phyloP scores from a whole-genome alignment of 257 asterid genomes.

The Pogostemon cablin region DNA sequence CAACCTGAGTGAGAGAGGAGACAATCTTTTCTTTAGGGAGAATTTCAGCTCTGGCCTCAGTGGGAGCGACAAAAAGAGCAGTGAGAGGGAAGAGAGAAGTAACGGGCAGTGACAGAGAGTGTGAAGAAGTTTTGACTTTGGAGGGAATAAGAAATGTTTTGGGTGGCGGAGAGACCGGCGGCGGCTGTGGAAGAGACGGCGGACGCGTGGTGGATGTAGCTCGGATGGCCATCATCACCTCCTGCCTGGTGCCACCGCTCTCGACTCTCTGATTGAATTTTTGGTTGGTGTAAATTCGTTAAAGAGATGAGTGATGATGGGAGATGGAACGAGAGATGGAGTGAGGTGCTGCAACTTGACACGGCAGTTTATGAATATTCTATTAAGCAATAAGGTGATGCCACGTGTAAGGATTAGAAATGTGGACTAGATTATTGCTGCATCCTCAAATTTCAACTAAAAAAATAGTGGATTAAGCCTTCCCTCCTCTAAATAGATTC shows the following conservation, averaged over 20 bases:
- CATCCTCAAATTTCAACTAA: too few relatives aligned
- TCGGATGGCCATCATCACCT: constrained; percentile 70
- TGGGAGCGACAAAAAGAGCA: constrained; percentile 55
- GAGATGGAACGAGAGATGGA: neutral
- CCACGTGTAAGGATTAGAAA: constrained; percentile 37
- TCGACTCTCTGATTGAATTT: neutral
- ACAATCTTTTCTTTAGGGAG: constrained; percentile 83
- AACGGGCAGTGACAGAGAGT: constrained; percentile 54
- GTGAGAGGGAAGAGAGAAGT: constrained; percentile 65
- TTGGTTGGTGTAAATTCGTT: constrained; percentile 33
- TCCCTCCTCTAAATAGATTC: too few relatives aligned
- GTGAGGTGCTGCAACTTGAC: constrained; percentile 14
- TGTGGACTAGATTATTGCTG: too few relatives aligned
- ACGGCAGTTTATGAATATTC: constrained; percentile 23
- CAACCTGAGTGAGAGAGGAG: constrained; percentile 85
- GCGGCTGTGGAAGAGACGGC: constrained; percentile 44
- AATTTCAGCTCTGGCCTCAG: constrained; percentile 68
- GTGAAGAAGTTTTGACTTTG: constrained; percentile 38
- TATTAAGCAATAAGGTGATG: constrained; percentile 20
- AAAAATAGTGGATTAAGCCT: too few relatives aligned
- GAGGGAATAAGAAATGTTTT: constrained; percentile 32
- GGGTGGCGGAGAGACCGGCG: constrained; percentile 41
- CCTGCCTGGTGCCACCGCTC: constrained; percentile 29
- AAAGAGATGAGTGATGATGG: constrained; percentile 31
- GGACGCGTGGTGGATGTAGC: constrained; percentile 78